These are phyloP conservation scores for Calcarisporium arbuscula DNA, from an alignment of 2,329 filamentous ascomycete genomes.

Conservation along the genomic window DNA sequence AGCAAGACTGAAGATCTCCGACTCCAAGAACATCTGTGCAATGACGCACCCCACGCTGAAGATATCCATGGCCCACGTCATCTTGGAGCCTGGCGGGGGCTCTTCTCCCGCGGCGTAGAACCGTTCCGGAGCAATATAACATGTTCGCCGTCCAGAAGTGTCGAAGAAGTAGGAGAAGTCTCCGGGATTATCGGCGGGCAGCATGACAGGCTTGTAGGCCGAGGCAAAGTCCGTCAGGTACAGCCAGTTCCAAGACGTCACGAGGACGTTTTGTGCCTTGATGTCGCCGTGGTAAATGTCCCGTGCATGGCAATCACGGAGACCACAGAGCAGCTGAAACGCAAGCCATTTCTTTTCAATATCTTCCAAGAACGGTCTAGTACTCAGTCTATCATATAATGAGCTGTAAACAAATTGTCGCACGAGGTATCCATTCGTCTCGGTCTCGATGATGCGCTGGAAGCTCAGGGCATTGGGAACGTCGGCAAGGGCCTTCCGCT, in stretches of 20 bases:
- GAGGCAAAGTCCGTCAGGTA: conserved; percentile 97
- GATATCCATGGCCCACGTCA: conserved; percentile 94
- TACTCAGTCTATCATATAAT: conserved; percentile 93
- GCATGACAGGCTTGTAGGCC: conserved; percentile 85
- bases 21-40: conserved; percentile 89
- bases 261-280: conserved; percentile 93
- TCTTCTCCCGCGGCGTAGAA: conserved; percentile 70
- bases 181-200: conserved; percentile 93
- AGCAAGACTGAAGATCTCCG: conserved; percentile 94
- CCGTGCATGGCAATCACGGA: conserved; percentile 83
- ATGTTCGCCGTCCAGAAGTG: conserved; percentile 82
- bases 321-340: conserved; percentile 86
- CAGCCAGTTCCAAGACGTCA: conserved; percentile 99
- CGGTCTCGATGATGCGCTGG: conserved; percentile 85
- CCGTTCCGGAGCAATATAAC: conserved; percentile 90
- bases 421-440: conserved; percentile 85
- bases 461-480: conserved; percentile 89
- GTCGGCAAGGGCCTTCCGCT: conserved; percentile 70
- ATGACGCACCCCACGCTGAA: conserved; percentile 97
- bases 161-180: conserved; percentile 99
- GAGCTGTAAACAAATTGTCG: conserved; percentile 96
- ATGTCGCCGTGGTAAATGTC: conserved; percentile 96
- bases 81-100: conserved; percentile 51
- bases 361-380: conserved; percentile 89
- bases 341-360: conserved; percentile 99